phyloP scores from a whole-genome alignment of 305 asterid genomes.

The Solanum aculeatissimum region DNA sequence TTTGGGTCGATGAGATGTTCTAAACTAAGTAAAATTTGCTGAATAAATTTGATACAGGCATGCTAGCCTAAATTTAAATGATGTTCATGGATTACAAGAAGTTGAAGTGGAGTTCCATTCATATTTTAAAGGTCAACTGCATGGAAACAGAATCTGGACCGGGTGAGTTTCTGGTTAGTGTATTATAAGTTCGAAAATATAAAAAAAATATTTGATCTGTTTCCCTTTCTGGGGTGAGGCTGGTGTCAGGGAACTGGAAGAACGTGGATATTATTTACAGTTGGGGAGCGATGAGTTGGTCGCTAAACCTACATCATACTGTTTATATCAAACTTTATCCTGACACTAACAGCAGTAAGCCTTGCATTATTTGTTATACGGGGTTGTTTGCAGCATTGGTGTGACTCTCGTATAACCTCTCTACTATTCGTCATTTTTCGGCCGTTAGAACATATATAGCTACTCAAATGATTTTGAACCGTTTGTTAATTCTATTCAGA shows the following conservation, averaged over 20 bases:
- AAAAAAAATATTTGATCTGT: not conserved
- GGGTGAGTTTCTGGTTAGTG: slow-evolving; percentile 45
- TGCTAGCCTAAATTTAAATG: slow-evolving; percentile 43
- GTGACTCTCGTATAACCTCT: slow-evolving; percentile 74
- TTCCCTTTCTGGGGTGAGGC: not conserved
- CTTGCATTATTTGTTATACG: slow-evolving; percentile 23
- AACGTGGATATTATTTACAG: not conserved
- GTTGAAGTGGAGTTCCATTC: slow-evolving; percentile 55
- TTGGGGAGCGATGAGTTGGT: not conserved
- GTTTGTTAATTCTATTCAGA: slow-evolving; percentile 18
- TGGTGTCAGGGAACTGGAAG: not conserved
- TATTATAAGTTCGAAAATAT: not conserved
- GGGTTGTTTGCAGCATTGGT: slow-evolving; percentile 73
- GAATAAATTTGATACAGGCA: slow-evolving; percentile 31
- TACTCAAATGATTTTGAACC: slow-evolving; percentile 67
- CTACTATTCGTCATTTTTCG: slow-evolving; percentile 55
- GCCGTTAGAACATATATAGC: slow-evolving; percentile 54
- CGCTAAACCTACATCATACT: not conserved
- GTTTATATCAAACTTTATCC: not conserved
- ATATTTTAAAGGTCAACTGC: slow-evolving; percentile 60
- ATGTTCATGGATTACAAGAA: slow-evolving; percentile 60
- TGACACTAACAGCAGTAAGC: not conserved
- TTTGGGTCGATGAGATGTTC: not conserved
- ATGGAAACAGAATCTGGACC: slow-evolving; percentile 67
- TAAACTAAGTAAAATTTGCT: not conserved